A percentile compares a stretch with the other conserved stretches of the same genome.
Conservation (phyloP, 179 eudicot species). For the Sideroxylon spinosum region DNA sequence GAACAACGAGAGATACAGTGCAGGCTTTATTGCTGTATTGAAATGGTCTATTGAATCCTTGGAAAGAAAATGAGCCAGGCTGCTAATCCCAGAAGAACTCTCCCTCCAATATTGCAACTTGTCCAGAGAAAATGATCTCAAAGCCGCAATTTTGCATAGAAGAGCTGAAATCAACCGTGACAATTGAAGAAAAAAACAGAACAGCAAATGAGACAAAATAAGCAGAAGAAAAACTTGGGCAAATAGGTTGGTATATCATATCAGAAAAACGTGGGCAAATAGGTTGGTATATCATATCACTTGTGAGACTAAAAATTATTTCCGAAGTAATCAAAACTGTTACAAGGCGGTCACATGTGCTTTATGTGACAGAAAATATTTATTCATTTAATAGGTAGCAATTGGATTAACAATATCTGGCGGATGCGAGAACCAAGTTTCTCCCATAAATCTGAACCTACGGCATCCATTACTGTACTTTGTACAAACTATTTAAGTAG, state of each 20-base stretch:
- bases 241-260: no score
- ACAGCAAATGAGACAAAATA: not conserved
- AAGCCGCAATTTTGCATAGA: constrained; percentile 82
- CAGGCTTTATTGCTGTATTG: constrained; percentile 69
- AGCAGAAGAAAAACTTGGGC: not conserved
- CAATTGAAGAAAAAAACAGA: not conserved
- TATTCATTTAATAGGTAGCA: not conserved
- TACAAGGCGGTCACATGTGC: not conserved
- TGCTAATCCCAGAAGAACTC: constrained; percentile 91
- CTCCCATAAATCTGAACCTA: not conserved
- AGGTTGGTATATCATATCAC: not conserved
- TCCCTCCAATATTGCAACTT: constrained; percentile 94
- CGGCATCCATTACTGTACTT: no score
- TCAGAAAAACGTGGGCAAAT: not conserved
- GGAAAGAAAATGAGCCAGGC: constrained; percentile 85
- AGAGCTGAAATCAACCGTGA: constrained; percentile 57
- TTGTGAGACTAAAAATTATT: not conserved
- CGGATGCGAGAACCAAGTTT: not conserved
- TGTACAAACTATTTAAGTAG: no score
- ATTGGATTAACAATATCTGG: not conserved
- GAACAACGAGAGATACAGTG: constrained; percentile 91
- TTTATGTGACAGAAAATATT: not conserved
- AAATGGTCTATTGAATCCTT: constrained; percentile 90
- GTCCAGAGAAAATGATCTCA: constrained; percentile 85
- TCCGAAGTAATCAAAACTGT: not conserved